These are phyloP conservation scores for Lactarius evosmus DNA, from an alignment of 768 basidiomycete genomes.

Conservation along the genomic window DNA sequence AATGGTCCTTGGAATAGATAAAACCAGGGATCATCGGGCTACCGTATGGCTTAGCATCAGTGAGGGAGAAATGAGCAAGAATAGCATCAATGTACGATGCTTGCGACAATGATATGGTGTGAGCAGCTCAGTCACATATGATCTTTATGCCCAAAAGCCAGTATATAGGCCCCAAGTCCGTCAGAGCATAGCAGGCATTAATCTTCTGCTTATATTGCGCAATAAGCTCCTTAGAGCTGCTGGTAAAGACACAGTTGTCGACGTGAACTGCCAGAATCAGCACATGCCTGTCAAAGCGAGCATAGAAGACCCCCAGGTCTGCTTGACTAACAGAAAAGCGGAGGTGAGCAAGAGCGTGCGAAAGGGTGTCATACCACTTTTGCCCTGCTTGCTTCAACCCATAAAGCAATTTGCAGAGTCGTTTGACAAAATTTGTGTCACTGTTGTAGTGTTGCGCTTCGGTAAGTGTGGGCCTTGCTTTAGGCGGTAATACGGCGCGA, in stretches of 20 bases:
- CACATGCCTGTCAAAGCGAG: background rate
- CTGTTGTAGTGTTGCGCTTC: too few relatives aligned
- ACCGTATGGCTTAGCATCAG: conserved; percentile 29
- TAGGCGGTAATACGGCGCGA: too few relatives aligned
- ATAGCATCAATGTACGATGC: conserved; percentile 33
- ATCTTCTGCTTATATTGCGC: too few relatives aligned
- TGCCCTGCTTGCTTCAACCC: conserved; percentile 7
- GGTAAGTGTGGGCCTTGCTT: too few relatives aligned
- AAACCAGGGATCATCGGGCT: conserved; percentile 32
- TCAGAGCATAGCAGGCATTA: too few relatives aligned
- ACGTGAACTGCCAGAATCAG: background rate
- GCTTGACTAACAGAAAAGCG: background rate
- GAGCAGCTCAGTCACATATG: background rate
- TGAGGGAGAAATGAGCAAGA: conserved; percentile 29
- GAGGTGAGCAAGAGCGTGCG: background rate
- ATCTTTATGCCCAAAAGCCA: conserved; percentile 10
- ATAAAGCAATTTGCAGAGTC: too few relatives aligned
- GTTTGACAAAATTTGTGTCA: too few relatives aligned
- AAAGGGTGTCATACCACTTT: too few relatives aligned
- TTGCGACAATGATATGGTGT: conserved; percentile 34
- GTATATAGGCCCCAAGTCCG: too few relatives aligned
- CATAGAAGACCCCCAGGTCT: background rate
- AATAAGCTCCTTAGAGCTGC: background rate
- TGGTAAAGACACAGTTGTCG: background rate
- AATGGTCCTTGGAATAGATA: background rate